A percentile compares a stretch with the other conserved stretches of the same genome.
phyloP scores from a whole-genome alignment of 805 yeast species.

The Starmerella bombi region DNA sequence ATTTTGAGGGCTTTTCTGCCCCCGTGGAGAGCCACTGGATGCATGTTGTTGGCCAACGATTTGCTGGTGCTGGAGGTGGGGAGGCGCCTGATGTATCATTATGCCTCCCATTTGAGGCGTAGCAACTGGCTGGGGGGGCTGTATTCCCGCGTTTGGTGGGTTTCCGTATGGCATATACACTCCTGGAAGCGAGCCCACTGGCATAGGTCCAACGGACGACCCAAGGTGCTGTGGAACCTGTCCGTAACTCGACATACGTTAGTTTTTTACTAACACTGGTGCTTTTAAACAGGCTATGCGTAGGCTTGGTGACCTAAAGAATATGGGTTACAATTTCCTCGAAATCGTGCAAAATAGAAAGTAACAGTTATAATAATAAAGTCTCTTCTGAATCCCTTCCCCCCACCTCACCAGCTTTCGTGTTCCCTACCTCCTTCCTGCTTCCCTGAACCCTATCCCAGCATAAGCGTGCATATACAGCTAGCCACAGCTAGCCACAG shows the following conservation, averaged over 20 bases:
- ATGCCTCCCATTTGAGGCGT: not conserved
- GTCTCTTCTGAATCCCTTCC: too few species aligned
- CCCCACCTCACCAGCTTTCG: too few species aligned
- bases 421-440: too few species aligned
- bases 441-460: too few species aligned
- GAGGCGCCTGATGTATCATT: not conserved
- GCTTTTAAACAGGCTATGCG: too few species aligned
- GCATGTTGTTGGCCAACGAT: not conserved
- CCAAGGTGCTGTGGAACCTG: conserved; percentile 13
- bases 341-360: too few species aligned
- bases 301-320: too few species aligned
- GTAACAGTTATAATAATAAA: too few species aligned
- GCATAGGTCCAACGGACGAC: conserved; percentile 9
- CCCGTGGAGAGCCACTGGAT: not conserved
- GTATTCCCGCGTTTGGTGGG: conserved; percentile 3
- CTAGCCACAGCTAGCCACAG: too few species aligned
- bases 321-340: too few species aligned
- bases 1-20: not conserved
- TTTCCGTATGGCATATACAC: conserved; percentile 10
- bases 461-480: too few species aligned
- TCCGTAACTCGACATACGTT: conserved; percentile 14
- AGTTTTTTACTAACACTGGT: too few species aligned
- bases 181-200: conserved; percentile 7
- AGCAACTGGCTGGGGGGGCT: not conserved
- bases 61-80: conserved; percentile 3